Conservation (phyloP, 495 filamentous ascomycete genomes). For the Lophium mytilinum region DNA sequence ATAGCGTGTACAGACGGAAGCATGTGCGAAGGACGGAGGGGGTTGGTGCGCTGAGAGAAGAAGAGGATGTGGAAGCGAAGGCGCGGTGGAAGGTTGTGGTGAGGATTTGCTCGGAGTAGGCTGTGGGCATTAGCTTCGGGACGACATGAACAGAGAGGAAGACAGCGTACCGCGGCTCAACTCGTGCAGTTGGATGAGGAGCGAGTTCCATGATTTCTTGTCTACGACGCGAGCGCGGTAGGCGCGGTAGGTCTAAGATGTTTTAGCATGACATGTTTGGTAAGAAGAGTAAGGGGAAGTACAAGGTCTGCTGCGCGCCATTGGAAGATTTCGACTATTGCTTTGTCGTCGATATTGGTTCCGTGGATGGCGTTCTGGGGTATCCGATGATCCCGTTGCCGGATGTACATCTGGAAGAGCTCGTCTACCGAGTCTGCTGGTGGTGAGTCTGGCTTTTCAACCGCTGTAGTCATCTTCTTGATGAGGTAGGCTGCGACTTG, state of each 20-base stretch:
- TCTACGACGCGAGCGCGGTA: slow-evolving; percentile 39
- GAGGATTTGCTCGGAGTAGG: slow-evolving; percentile 43
- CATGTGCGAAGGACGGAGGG: slow-evolving; percentile 30
- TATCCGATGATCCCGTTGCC: slow-evolving; percentile 6
- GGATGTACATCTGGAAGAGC: slow-evolving; percentile 28
- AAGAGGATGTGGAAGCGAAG: slow-evolving; percentile 15
- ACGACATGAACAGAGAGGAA: neutral
- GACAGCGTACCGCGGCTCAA: slow-evolving; percentile 30
- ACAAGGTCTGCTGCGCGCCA: slow-evolving; percentile 36
- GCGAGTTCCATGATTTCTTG: slow-evolving; percentile 40
- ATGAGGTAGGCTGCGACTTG: slow-evolving; percentile 43
- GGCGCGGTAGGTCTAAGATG: slow-evolving; percentile 30
- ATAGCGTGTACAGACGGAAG: slow-evolving; percentile 40
- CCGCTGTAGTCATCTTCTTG: slow-evolving; percentile 40
- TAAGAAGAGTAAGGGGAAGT: neutral
- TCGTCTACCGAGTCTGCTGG: slow-evolving; percentile 25
- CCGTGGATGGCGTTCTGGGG: slow-evolving; percentile 10
- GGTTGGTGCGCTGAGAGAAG: slow-evolving; percentile 23
- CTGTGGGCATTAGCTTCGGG: slow-evolving; percentile 4
- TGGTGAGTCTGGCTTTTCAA: slow-evolving; percentile 22
- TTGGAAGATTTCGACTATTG: slow-evolving; percentile 38
- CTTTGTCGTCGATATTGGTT: slow-evolving; percentile 28
- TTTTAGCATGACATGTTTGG: neutral
- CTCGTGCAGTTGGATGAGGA: slow-evolving; percentile 40
- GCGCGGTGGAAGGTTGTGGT: slow-evolving; percentile 37